A percentile compares a stretch with the other conserved stretches of the same genome.
Conservation (phyloP, 345 rosid genomes). For the Salix suchowensis region DNA sequence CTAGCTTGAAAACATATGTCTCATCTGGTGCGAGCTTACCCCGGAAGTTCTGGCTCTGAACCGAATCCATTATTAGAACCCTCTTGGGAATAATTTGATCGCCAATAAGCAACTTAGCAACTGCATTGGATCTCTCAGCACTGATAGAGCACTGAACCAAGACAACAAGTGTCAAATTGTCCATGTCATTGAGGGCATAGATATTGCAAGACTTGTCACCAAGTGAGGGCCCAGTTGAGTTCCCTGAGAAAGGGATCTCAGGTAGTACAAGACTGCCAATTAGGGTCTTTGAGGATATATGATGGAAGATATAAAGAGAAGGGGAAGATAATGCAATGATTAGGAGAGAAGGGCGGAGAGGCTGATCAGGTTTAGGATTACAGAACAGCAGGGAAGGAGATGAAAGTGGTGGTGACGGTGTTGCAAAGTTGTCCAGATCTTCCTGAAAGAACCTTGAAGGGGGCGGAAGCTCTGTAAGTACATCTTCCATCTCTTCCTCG, state of each 20-base stretch:
- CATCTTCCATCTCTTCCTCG: slow-evolving; percentile 66
- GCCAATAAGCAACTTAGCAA: slow-evolving; percentile 70
- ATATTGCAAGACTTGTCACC: slow-evolving; percentile 80
- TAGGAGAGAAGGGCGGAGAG: slow-evolving; percentile 67
- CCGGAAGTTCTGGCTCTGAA: slow-evolving; percentile 75
- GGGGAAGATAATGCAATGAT: slow-evolving; percentile 67
- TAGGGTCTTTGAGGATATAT: slow-evolving; percentile 51
- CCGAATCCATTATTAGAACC: slow-evolving; percentile 62
- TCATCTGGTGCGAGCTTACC: slow-evolving; percentile 78
- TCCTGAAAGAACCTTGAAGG: slow-evolving; percentile 94
- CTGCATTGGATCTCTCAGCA: slow-evolving; percentile 61
- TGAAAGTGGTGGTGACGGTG: slow-evolving; percentile 48
- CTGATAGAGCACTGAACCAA: slow-evolving; percentile 60
- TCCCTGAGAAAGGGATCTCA: slow-evolving; percentile 66
- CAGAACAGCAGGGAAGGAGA: slow-evolving; percentile 67
- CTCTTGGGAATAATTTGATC: slow-evolving; percentile 59
- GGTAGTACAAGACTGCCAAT: slow-evolving; percentile 75
- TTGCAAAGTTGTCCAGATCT: slow-evolving; percentile 78
- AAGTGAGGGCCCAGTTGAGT: slow-evolving; percentile 52
- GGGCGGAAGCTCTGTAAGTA: slow-evolving; percentile 81
- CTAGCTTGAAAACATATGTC: slow-evolving; percentile 66
- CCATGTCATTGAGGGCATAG: slow-evolving; percentile 43
- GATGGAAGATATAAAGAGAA: slow-evolving; percentile 54
- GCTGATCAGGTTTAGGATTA: slow-evolving; percentile 45
- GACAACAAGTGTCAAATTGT: slow-evolving; percentile 40